phyloP scores from a whole-genome alignment of 257 asterid species.

The Solanum chilense region DNA sequence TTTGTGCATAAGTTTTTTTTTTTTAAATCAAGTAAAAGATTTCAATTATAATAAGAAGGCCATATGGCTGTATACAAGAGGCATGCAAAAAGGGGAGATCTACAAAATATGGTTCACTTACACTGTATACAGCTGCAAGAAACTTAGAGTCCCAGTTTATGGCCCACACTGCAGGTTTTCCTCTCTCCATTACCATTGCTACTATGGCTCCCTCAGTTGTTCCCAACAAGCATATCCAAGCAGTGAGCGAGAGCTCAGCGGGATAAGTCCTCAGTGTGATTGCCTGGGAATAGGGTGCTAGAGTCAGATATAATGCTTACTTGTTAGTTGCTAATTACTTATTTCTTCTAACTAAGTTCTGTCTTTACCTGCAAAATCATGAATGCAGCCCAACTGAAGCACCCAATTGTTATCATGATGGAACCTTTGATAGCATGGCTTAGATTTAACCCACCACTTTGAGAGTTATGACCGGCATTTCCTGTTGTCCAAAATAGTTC shows the following conservation, averaged over 20 bases:
- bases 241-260: conserved; percentile 73
- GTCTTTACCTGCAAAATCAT: conserved; percentile 74
- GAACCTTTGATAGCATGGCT: conserved; percentile 77
- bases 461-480: conserved; percentile 7
- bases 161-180: conserved; percentile 65
- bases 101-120: conserved; percentile 26
- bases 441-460: conserved; percentile 24
- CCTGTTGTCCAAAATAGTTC: conserved; percentile 61
- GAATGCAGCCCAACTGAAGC: conserved; percentile 86
- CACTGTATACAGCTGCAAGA: conserved; percentile 76
- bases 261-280: conserved; percentile 61
- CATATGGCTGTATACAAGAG: neutral
- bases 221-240: conserved; percentile 85
- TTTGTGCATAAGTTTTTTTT: neutral
- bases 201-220: conserved; percentile 57
- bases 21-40: neutral
- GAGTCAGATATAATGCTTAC: neutral
- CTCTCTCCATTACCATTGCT: conserved; percentile 65
- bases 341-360: neutral
- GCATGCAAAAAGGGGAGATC: neutral
- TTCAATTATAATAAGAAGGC: neutral
- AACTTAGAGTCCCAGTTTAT: conserved; percentile 64
- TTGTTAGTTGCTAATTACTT: neutral
- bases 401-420: conserved; percentile 61
- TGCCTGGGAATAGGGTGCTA: conserved; percentile 29